These are phyloP conservation scores for Teratosphaeria zuluensis DNA, from an alignment of 2,329 filamentous ascomycete species.

Conservation along the genomic window DNA sequence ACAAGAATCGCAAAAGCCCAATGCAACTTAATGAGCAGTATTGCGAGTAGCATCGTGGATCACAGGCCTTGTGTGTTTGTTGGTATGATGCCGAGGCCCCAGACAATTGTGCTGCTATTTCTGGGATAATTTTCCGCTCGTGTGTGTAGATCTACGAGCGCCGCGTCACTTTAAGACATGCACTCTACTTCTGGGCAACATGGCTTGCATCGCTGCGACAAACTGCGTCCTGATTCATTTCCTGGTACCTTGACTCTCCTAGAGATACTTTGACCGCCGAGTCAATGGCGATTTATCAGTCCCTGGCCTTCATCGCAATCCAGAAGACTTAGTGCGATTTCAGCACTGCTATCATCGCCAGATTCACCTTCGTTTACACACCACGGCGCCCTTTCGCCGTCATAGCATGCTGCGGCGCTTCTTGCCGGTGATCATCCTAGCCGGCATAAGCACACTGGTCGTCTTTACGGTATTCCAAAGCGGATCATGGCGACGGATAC, in stretches of 20 bases:
- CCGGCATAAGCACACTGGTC: conserved; percentile 19
- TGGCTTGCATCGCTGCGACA: not conserved
- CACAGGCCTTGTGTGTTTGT: too few species aligned
- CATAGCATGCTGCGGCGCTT: conserved; percentile 20
- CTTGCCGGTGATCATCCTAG: conserved; percentile 15
- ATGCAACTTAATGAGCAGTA: too few species aligned
- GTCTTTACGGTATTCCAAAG: conserved; percentile 28
- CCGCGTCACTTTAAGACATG: not conserved
- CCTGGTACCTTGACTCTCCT: not conserved
- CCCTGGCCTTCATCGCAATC: not conserved
- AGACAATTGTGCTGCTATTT: too few species aligned
- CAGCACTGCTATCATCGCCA: not conserved
- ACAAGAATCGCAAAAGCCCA: too few species aligned
- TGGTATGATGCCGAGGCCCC: too few species aligned
- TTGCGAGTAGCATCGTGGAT: too few species aligned
- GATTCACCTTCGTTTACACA: not conserved
- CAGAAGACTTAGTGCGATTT: not conserved
- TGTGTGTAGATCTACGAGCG: not conserved
- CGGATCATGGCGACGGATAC: conserved; percentile 29
- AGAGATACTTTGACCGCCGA: not conserved
- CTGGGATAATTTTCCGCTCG: not conserved
- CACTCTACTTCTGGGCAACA: not conserved
- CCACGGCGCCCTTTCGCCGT: conserved; percentile 16
- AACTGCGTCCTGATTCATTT: not conserved
- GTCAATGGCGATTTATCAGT: not conserved